A percentile compares a stretch with the other conserved stretches of the same genome.
Evolutionary conservation across 2,329 filamentous ascomycete genomes (phyloP).

Genomic region (Diaporthe citrichinensis): DNA sequence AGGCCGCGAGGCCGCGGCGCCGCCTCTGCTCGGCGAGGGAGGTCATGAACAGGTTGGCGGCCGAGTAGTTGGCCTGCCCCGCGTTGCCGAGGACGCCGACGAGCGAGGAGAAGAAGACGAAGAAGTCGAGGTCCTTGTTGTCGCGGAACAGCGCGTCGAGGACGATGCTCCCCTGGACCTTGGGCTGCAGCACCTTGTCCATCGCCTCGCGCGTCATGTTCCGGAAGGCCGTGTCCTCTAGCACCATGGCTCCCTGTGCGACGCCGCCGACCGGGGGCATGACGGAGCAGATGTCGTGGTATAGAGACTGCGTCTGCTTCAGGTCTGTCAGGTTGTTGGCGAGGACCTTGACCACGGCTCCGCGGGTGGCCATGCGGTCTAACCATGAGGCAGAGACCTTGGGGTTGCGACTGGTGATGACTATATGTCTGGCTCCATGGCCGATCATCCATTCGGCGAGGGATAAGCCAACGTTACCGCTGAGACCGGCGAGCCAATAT

Average conservation of each 20-base stretch:
- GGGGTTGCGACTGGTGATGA: constrained; percentile 56
- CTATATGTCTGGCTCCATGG: constrained; percentile 54
- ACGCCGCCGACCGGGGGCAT: constrained; percentile 34
- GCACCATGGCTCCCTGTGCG: constrained; percentile 38
- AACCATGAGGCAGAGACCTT: constrained; percentile 50
- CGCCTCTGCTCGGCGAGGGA: constrained; percentile 52
- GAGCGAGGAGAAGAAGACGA: constrained; percentile 50
- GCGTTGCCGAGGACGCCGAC: constrained; percentile 46
- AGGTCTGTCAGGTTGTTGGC: constrained; percentile 4
- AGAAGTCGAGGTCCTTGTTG: constrained; percentile 46
- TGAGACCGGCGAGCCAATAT: constrained; percentile 52
- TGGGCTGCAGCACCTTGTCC: constrained; percentile 11
- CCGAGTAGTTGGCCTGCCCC: constrained; percentile 58
- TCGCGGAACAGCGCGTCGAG: constrained; percentile 45
- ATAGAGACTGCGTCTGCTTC: neutral
- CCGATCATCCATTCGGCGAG: constrained; percentile 57
- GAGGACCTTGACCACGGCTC: constrained; percentile 37
- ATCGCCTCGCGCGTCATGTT: constrained; percentile 2
- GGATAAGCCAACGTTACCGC: constrained; percentile 53
- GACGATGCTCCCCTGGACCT: neutral
- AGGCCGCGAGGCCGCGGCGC: constrained; percentile 54
- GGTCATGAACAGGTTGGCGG: constrained; percentile 58
- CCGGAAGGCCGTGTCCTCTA: constrained; percentile 19
- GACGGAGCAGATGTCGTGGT: neutral
- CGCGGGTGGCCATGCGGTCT: constrained; percentile 40